Base-by-base conservation (phyloP, 495 filamentous ascomycete genomes). In the Lophiostoma macrostomum region DNA sequence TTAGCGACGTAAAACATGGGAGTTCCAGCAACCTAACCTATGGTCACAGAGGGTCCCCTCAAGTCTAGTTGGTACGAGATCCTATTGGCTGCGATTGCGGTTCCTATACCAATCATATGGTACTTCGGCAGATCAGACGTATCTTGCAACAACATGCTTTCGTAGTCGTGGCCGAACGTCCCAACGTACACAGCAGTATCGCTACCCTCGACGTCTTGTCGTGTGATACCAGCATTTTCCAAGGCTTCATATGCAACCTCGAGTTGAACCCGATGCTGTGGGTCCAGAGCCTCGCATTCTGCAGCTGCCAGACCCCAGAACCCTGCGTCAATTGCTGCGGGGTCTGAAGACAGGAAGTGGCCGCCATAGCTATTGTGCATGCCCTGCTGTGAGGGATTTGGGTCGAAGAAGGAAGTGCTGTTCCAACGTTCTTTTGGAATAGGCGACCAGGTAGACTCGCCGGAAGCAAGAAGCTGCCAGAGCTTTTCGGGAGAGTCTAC, bases 31-130 rank as follows among this genome's bases (percentile, higher is more conserved):
- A n/a, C n/a, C n/a, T n/a, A n/a, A n/a, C n/a, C n/a, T n/a, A n/a
- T n/a, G n/a, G 46, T 39, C 4, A 43, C 13, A 40, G 19, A 25
- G 7, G 55, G 46, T 16, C 55, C 55, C 16, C 38, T 53, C 6
- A 52, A 23, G 32, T 53, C 39, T 16, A 35, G 53, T 4, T 24
- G 13, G 13, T 41, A 53, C 19, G 49, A 53, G 18, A 58, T 20
- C 12, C 55, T 22, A 35, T 53, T 53, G 14, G 28, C n/a, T 5
- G 40, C 5, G 12, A 48, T 32, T 13, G 29, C 14, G 13, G 7
- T 10, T 5, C 35, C 40, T 3, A 13, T 23, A 45, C 29, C 51
- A 4, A 32, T 47, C 13, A 22, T 22, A 30, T 16, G 18, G 32
- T 47, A 47, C 16, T 16, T 40, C n/a, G 28, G 5, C 13, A 13